A percentile compares a stretch with the other conserved stretches of the same genome.
Evolutionary conservation across 1,139 yeast species (phyloP).

Genomic region (Lipomyces yarrowii): DNA sequence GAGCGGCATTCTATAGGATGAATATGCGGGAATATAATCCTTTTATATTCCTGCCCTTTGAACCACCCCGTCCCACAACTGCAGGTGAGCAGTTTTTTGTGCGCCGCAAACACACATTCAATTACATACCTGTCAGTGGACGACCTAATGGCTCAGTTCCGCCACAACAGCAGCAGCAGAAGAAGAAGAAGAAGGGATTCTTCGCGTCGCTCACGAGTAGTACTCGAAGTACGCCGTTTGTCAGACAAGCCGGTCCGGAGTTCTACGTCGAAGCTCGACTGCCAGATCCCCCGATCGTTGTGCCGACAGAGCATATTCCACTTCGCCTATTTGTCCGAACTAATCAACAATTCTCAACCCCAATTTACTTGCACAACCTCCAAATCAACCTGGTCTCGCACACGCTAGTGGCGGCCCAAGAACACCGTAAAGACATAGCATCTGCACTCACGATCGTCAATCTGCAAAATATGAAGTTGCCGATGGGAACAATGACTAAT

Average conservation of each 20-base stretch:
- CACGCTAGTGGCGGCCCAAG: conserved; percentile 39
- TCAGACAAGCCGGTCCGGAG: conserved; percentile 18
- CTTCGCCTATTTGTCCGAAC: conserved; percentile 35
- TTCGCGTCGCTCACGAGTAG: conserved; percentile 8
- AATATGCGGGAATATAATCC: conserved; percentile 56
- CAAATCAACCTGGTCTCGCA: conserved; percentile 36
- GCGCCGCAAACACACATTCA: conserved; percentile 24
- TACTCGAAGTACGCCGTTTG: neutral
- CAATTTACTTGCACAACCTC: conserved; percentile 35
- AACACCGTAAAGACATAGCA: conserved; percentile 29
- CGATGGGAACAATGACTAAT: conserved; percentile 20
- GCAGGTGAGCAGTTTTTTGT: conserved; percentile 14
- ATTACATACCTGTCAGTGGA: conserved; percentile 7
- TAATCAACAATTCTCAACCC: conserved; percentile 16
- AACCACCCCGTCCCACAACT: conserved; percentile 41
- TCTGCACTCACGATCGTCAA: conserved; percentile 32
- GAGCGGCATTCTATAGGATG: conserved; percentile 55
- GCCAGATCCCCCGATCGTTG: conserved; percentile 34
- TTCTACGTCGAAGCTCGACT: conserved; percentile 37
- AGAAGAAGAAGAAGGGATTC: conserved; percentile 8
- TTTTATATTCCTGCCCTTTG: conserved; percentile 58
- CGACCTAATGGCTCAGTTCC: neutral
- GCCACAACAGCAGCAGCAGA: neutral
- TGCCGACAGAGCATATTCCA: conserved; percentile 37
- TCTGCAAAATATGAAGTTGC: conserved; percentile 24